Conservation (phyloP, 1,284 basidiomycete species). For the Tylopilus sp. region DNA sequence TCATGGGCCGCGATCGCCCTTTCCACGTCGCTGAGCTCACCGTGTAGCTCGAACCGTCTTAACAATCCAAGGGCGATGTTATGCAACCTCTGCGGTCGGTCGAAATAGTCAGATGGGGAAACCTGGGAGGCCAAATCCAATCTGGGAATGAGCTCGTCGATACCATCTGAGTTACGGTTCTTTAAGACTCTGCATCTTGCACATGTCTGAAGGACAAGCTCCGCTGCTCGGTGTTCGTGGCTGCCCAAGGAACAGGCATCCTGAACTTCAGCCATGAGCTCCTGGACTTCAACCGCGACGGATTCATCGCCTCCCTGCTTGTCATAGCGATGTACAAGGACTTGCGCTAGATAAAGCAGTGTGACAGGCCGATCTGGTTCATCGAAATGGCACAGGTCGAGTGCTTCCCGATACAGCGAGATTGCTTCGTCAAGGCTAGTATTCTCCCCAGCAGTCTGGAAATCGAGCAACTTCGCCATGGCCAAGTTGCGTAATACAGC, state of each 20-base stretch:
- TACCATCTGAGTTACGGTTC: neutral
- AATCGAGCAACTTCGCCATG: neutral
- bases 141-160: neutral
- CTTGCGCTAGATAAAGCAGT: neutral
- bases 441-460: neutral
- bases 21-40: neutral
- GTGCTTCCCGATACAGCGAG: conserved; percentile 1
- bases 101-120: neutral
- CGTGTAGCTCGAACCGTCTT: neutral
- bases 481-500: conserved; percentile 13
- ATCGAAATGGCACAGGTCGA: neutral
- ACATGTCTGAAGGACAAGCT: neutral
- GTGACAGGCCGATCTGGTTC: neutral
- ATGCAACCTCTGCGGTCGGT: neutral
- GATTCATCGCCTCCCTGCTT: neutral
- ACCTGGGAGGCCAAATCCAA: neutral
- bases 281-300: neutral
- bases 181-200: neutral
- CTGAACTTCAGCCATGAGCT: neutral
- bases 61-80: neutral
- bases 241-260: neutral
- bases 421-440: neutral
- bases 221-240: neutral
- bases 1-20: too few relatives aligned
- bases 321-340: neutral